A percentile compares a stretch with the other conserved stretches of the same genome.
Evolutionary conservation across 345 rosid species (phyloP).

Genomic region (Rhizophora mangle): DNA sequence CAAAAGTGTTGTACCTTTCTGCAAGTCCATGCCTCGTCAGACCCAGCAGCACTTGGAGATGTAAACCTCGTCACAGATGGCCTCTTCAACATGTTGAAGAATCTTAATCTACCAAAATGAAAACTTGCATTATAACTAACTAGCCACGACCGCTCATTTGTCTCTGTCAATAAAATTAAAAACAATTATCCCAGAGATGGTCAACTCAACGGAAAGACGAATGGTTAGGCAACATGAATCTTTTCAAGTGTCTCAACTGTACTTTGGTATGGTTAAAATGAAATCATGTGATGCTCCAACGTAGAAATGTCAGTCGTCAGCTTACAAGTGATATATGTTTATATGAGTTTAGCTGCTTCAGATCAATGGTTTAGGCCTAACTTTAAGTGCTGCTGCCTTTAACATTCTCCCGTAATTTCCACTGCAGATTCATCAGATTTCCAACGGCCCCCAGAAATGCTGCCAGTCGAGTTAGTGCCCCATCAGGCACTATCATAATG

Average conservation of each 20-base stretch:
- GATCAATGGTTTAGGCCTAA: background rate
- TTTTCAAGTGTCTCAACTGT: too few relatives aligned
- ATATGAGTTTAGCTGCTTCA: too few relatives aligned
- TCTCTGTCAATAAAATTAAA: conserved; percentile 1
- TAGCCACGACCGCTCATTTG: conserved; percentile 9
- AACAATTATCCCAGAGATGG: background rate
- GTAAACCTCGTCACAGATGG: background rate
- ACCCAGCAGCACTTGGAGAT: conserved; percentile 20
- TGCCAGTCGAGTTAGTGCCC: background rate
- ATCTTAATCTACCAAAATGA: conserved; percentile 8
- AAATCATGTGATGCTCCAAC: background rate
- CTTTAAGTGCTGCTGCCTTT: too few relatives aligned
- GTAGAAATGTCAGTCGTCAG: background rate
- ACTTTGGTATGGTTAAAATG: too few relatives aligned
- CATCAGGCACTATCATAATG: background rate
- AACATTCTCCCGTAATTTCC: too few relatives aligned
- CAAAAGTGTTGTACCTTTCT: conserved; percentile 9
- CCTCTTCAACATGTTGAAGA: conserved; percentile 24
- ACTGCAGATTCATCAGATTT: background rate
- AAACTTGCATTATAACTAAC: conserved; percentile 1
- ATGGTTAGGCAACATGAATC: conserved; percentile 2
- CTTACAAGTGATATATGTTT: background rate
- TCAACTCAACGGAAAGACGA: background rate
- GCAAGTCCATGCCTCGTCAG: conserved; percentile 6
- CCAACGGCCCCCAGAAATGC: background rate